Evolutionary conservation across 176 grass and related monocot genomes (phyloP).

Genomic region (Carex kokanica): DNA sequence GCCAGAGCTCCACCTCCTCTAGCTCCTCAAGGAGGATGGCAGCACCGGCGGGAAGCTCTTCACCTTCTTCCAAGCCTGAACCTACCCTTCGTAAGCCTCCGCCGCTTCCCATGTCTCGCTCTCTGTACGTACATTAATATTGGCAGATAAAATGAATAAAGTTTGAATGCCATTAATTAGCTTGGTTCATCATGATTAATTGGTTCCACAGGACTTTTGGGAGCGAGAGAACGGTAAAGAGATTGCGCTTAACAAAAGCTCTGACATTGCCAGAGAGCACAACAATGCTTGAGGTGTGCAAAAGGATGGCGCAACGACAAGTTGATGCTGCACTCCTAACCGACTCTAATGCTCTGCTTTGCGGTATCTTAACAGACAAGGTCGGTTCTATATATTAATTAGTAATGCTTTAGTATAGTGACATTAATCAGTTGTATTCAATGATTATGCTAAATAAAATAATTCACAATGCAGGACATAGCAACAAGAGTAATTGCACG

Average conservation of each 20-base stretch:
- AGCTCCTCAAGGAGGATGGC: conserved; percentile 24
- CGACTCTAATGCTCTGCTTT: conserved; percentile 69
- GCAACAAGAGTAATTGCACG: conserved; percentile 46
- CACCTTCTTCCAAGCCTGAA: conserved; percentile 4
- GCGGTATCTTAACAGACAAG: conserved; percentile 84
- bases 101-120: conserved; percentile 6
- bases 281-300: conserved; percentile 61
- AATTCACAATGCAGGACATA: conserved; percentile 38
- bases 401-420: neutral
- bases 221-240: conserved; percentile 67
- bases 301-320: conserved; percentile 54
- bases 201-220: conserved; percentile 46
- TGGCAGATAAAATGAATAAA: neutral
- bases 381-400: neutral
- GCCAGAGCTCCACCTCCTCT: conserved; percentile 28
- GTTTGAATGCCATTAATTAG: neutral
- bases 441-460: neutral
- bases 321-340: conserved; percentile 68
- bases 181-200: neutral
- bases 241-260: conserved; percentile 55
- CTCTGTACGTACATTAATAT: conserved; percentile 15
- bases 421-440: neutral
- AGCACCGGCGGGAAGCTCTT: conserved; percentile 9
- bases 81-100: neutral
- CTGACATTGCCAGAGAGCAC: conserved; percentile 80